These are phyloP conservation scores for Rosa rugosa DNA, from an alignment of 306 rosid species.

Conservation along the genomic window DNA sequence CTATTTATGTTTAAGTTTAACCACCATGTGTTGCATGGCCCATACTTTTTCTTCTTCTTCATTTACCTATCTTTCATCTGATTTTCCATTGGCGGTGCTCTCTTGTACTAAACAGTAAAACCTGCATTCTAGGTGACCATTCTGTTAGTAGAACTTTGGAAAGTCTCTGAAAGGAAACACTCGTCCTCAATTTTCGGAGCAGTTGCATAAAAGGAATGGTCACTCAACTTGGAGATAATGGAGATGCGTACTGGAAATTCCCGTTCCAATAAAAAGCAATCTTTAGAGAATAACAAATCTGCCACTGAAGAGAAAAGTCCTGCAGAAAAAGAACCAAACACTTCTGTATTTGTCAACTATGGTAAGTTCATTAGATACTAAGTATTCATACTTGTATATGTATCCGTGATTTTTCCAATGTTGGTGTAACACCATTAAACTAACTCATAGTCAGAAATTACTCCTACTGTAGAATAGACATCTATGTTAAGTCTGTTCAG, in stretches of 20 bases:
- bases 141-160: constrained; percentile 7
- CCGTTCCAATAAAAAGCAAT: constrained; percentile 50
- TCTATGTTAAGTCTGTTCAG: neutral
- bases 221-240: constrained; percentile 51
- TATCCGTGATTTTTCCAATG: neutral
- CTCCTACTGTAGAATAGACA: neutral
- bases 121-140: constrained; percentile 18
- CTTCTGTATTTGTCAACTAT: constrained; percentile 65
- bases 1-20: neutral
- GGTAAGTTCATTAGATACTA: constrained; percentile 48
- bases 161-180: constrained; percentile 5
- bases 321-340: constrained; percentile 44
- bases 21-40: neutral
- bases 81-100: neutral
- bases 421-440: neutral
- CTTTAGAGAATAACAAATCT: constrained; percentile 48
- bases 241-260: constrained; percentile 53
- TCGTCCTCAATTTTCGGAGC: constrained; percentile 7
- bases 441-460: neutral
- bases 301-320: constrained; percentile 49
- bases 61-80: neutral
- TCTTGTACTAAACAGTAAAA: constrained; percentile 10
- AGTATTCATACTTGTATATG: neutral
- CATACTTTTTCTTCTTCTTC: neutral
- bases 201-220: constrained; percentile 36